Conservation (phyloP, 1,284 basidiomycete species). For the Earliella scabrosa region DNA sequence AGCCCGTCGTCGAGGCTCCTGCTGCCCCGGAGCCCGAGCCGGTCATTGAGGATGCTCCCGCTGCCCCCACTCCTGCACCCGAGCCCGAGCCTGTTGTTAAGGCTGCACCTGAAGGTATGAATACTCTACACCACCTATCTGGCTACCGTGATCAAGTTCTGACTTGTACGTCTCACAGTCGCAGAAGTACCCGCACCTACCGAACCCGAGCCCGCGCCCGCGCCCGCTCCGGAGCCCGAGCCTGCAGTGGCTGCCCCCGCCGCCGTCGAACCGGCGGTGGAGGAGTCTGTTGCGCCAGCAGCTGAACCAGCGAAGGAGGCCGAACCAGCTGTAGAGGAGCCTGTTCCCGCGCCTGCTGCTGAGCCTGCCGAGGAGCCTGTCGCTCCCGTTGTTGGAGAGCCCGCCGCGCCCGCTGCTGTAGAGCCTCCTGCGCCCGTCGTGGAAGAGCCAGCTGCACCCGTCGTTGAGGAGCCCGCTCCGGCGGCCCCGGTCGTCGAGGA, state of each 20-base stretch:
- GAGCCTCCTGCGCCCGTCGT: background rate
- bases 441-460: conserved; percentile 3
- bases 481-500: background rate
- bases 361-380: background rate
- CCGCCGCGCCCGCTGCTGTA: background rate
- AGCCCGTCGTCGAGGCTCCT: conserved; percentile 5
- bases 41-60: conserved; percentile 3
- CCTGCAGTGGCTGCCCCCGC: background rate
- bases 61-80: background rate
- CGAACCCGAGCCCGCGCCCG: too few species aligned
- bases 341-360: background rate
- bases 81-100: conserved; percentile 1
- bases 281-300: background rate
- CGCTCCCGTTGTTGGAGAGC: background rate
- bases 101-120: conserved; percentile 1
- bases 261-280: background rate
- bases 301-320: background rate
- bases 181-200: background rate
- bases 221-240: too few species aligned
- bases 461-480: background rate
- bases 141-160: too few species aligned
- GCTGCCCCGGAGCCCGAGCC: background rate
- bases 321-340: conserved; percentile 1
- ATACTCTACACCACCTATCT: too few species aligned
- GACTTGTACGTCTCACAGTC: too few species aligned